Base-by-base conservation (phyloP, 306 rosid genomes). In the Senna tora region DNA sequence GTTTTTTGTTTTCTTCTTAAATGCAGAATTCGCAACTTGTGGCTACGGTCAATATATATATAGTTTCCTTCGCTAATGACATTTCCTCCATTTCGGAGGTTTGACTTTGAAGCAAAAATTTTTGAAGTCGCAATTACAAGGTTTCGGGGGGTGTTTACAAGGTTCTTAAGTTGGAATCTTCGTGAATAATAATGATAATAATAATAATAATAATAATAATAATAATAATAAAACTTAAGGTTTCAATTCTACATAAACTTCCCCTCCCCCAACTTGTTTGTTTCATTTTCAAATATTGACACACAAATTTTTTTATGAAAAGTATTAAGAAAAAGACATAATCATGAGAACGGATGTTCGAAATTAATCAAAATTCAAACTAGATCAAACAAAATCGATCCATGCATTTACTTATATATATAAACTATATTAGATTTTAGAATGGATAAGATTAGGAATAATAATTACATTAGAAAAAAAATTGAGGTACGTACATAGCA, bases 61-160 rank as follows among this genome's bases (percentile, higher is more conserved):
- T 22, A 12, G 20, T 19, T 45, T 22, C 41, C 39, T 42, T 47
- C 13, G 34, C 39, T 7, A 2, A 2, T 33, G 45, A 25, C 56
- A 41, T 13, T 63, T 70, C 67, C 10, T 41, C 60, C 22, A 53
- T 32, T 32, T 25, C 5, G 39, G 68, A 77, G 60, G 41, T 32
- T 61, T 15, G 63, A 47, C 50, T 77, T 53, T 63, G 33, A 57
- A 63, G 2, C 7, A 46, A n/a, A n/a, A 57, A 46, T 6, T 43
- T 39, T 62, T 10, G 43, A 28, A 5, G 3, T 39, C 11, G 3
- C 67, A 17, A 10, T 7, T 25, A 3, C 30, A 38, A 38, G 17
- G 33, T 62, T 62, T 38, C 5, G 47, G 30, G 3, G 34, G 28
- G 28, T 0, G 11, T 15, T 33, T 7, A 60, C 9, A 2, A 22